These are phyloP conservation scores for Gonapodya sp. DNA, from an alignment of 192 early-diverging fungal genomes.

Conservation along the genomic window DNA sequence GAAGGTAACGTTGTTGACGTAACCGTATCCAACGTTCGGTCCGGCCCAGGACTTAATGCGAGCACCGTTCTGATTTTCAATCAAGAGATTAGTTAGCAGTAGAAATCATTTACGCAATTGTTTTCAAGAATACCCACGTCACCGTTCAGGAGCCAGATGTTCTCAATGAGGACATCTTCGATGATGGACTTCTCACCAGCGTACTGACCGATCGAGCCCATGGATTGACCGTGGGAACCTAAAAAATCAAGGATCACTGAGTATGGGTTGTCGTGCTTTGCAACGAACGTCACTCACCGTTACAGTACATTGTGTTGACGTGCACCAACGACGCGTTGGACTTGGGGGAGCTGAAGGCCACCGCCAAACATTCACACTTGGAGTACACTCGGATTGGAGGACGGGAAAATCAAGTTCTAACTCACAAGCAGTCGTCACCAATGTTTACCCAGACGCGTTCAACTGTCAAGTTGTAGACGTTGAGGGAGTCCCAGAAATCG, in stretches of 20 bases:
- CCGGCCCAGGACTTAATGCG: not conserved
- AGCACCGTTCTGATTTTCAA: not conserved
- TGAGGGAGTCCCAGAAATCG: not conserved
- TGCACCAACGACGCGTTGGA: not conserved
- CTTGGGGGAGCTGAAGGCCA: not conserved
- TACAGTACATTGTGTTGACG: not conserved
- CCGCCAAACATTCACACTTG: no score
- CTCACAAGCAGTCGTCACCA: constrained; percentile 1
- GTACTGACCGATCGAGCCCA: not conserved
- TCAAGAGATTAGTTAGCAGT: not conserved
- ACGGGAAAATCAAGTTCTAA: no score
- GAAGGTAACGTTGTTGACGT: not conserved
- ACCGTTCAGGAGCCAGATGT: not conserved
- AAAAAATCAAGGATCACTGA: not conserved
- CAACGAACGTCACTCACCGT: not conserved
- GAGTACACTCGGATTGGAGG: no score
- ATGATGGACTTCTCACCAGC: not conserved
- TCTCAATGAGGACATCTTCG: not conserved
- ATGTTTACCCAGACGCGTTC: not conserved
- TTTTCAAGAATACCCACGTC: not conserved
- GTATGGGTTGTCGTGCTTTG: not conserved
- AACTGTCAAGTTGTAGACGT: not conserved
- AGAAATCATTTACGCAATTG: not conserved
- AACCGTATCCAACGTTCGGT: not conserved
- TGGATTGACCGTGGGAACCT: not conserved